phyloP scores from a whole-genome alignment of 2,329 filamentous ascomycete species.

The Tolypocladium inflatum region DNA sequence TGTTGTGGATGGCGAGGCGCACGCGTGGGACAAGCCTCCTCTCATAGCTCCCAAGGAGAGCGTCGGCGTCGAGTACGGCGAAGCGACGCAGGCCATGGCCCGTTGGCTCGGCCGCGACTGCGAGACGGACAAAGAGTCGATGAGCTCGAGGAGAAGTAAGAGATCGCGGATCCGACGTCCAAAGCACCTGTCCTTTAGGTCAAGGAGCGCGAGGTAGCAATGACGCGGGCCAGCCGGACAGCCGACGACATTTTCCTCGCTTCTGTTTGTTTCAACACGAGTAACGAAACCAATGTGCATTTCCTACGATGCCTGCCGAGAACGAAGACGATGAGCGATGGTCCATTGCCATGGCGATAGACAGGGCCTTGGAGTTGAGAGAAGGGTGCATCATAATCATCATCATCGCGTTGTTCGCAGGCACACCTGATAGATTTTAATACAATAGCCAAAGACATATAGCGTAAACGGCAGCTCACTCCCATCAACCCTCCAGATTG shows the following conservation, averaged over 20 bases:
- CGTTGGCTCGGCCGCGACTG: conserved; percentile 29
- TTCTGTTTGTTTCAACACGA: background rate
- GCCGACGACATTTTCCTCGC: background rate
- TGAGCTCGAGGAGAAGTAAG: conserved; percentile 23
- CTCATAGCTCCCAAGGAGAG: conserved; percentile 33
- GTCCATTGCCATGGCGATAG: too few relatives aligned
- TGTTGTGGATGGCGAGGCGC: conserved; percentile 34
- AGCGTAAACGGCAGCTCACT: background rate
- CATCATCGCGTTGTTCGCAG: background rate
- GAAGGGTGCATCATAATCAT: background rate
- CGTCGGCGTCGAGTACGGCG: conserved; percentile 35
- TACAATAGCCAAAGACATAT: background rate
- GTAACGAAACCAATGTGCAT: background rate
- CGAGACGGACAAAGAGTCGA: conserved; percentile 26
- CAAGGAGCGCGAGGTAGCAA: conserved; percentile 19
- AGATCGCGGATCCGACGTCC: conserved; percentile 20
- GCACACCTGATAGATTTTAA: background rate
- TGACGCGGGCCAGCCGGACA: background rate
- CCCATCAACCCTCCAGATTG: too few relatives aligned
- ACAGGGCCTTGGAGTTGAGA: background rate
- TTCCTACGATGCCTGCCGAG: background rate
- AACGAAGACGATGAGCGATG: background rate
- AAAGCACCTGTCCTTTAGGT: conserved; percentile 18
- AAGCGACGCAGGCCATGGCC: conserved; percentile 29
- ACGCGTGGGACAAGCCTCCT: conserved; percentile 39